Evolutionary conservation across 2,329 filamentous ascomycete species (phyloP), one percentile per base, ranked within the genome.

Genomic region (Exophiala spinifera): DNA sequence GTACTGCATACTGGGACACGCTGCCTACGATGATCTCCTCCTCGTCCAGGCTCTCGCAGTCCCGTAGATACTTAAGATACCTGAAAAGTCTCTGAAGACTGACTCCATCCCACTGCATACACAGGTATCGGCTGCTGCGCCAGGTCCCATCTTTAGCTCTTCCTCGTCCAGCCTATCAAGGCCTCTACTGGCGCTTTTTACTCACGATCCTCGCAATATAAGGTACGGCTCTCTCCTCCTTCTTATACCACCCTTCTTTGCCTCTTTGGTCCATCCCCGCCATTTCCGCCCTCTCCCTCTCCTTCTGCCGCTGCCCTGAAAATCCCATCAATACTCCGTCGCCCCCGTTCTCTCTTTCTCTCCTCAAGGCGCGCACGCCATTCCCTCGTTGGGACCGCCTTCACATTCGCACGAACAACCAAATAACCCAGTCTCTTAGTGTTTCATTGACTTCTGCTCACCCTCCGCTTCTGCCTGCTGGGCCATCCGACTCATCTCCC

Each of bases 341-440:
- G 50, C 60, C 48, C 53, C 55, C 49, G 28, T 39, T 44, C 44
- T 39, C 45, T 49, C 39, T 48, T 31, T 19, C 42, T 55, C 51
- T 80, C 79, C 75, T n/a, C 78, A 77, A 77, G 75, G 81, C 76
- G 83, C 81, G 77, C 76, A 78, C 78, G 77, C 76, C 79, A 79
- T 77, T 75, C 76, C 76, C 78, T 76, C 69, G 70, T 74, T 78
- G 77, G 72, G 80, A 79, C 74, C 76, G 76, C 78, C 77, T 75
- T 31, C 8, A 10, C 28, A 31, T 31, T 31, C 28, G 28, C 73
- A 46, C 42, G 40, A 62, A 52, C 56, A 39, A 11, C 5, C 15
- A 39, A 5, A 39, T 5, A 11, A 39, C 17, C 11, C 17, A 19
- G 17, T 39, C 36, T 15, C 36, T 10, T 10, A 15, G 36, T 15